A percentile compares a stretch with the other conserved stretches of the same genome.
phyloP scores from a whole-genome alignment of 768 basidiomycete genomes.

The Galerina marginata region DNA sequence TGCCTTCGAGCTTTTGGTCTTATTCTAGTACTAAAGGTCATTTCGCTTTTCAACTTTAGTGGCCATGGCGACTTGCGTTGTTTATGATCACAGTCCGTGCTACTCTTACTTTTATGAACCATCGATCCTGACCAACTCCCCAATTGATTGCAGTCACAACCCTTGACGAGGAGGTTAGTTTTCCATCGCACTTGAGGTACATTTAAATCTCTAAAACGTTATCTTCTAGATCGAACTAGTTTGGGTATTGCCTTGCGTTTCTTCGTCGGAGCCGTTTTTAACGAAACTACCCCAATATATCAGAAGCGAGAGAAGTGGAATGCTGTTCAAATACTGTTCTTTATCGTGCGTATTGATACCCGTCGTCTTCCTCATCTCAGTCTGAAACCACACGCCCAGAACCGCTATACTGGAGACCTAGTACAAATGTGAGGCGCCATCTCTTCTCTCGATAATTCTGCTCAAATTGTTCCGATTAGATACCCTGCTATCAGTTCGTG shows the following conservation, averaged over 20 bases:
- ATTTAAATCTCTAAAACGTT: not conserved
- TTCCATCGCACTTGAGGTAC: not conserved
- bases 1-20: not conserved
- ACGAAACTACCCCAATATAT: not conserved
- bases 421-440: not conserved
- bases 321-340: conserved; percentile 6
- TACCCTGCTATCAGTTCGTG: not conserved
- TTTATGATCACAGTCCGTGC: conserved; percentile 7
- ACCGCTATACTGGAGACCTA: conserved; percentile 2
- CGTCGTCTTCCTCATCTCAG: not conserved
- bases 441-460: not conserved
- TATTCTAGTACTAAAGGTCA: not conserved
- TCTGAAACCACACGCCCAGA: not conserved
- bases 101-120: not conserved
- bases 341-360: conserved; percentile 1
- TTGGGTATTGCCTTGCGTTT: not conserved
- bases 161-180: conserved; percentile 8
- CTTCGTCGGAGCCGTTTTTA: not conserved
- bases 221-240: conserved; percentile 1
- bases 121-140: not conserved
- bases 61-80: not conserved
- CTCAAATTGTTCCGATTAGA: not conserved
- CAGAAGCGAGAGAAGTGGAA: conserved; percentile 8
- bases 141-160: not conserved
- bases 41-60: not conserved